Conservation (phyloP, 768 basidiomycete species). For the Tephrocybe sp. region DNA sequence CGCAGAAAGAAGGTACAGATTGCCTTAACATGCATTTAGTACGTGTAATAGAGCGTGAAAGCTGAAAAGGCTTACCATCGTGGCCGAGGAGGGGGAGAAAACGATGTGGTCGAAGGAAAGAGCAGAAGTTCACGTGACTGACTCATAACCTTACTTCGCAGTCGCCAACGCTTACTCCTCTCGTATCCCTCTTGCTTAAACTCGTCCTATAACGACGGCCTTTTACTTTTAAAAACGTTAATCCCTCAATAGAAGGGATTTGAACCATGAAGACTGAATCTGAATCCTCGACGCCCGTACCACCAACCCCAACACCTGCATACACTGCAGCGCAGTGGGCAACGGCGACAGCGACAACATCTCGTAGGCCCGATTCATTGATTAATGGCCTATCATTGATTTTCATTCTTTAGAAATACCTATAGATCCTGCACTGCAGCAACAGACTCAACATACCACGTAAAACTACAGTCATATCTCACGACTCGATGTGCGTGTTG, state of each 20-base stretch:
- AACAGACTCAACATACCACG: conserved; percentile 50
- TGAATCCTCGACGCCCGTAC: conserved; percentile 24
- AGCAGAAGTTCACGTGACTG: background rate
- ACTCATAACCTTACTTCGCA: background rate
- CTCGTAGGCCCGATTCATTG: conserved; percentile 21
- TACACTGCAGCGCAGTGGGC: conserved; percentile 33
- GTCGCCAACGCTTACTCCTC: too few species aligned
- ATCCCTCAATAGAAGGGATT: too few species aligned
- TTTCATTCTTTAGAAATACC: conserved; percentile 47
- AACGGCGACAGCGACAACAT: conserved; percentile 25
- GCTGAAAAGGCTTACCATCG: conserved; percentile 16
- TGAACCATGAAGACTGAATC: conserved; percentile 49
- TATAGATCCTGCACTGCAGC: conserved; percentile 69
- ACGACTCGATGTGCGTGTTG: conserved; percentile 18
- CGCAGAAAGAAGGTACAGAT: conserved; percentile 65
- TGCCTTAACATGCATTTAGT: conserved; percentile 30
- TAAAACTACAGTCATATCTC: conserved; percentile 27
- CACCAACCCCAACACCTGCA: conserved; percentile 27
- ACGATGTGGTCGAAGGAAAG: background rate
- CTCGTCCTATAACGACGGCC: too few species aligned
- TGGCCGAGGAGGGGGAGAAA: background rate
- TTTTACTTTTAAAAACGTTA: too few species aligned
- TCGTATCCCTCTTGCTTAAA: too few species aligned
- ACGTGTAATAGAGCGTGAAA: too few species aligned
- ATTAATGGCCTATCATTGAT: background rate